Conservation (phyloP, 805 yeast species). For the Nakazawaea holstii region DNA sequence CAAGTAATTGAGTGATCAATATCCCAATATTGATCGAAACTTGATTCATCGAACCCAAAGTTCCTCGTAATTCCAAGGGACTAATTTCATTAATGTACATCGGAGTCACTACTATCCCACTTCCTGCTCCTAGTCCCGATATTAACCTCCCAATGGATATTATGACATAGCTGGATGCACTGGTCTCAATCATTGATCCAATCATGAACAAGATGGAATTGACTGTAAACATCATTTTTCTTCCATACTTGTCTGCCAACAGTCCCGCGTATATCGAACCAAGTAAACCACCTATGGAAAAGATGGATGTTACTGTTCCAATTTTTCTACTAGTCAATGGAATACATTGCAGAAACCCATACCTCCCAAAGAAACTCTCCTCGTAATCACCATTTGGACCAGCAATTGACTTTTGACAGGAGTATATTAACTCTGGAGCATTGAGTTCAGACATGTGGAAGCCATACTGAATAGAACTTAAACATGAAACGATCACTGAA, state of each 20-base stretch:
- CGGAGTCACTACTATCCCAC: conserved; percentile 81
- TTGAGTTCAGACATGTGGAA: conserved; percentile 93
- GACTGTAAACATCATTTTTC: conserved; percentile 39
- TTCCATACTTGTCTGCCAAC: conserved; percentile 61
- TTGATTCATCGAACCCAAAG: conserved; percentile 87
- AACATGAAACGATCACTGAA: conserved; percentile 50
- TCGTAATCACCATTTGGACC: conserved; percentile 21
- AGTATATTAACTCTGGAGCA: conserved; percentile 73
- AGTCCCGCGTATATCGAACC: conserved; percentile 69
- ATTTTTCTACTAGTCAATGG: conserved; percentile 49
- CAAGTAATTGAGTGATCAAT: conserved; percentile 68
- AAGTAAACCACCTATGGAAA: conserved; percentile 77
- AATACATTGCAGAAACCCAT: conserved; percentile 39
- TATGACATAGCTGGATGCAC: conserved; percentile 33
- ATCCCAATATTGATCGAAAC: conserved; percentile 84
- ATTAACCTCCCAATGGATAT: conserved; percentile 67
- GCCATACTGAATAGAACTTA: conserved; percentile 86
- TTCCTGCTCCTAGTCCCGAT: conserved; percentile 85
- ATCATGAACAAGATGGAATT: conserved; percentile 47
- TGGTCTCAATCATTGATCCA: conserved; percentile 61
- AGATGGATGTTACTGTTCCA: conserved; percentile 73
- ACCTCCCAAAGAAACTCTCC: conserved; percentile 35
- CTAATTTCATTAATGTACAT: conserved; percentile 75
- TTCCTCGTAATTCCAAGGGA: conserved; percentile 64
- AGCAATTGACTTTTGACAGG: conserved; percentile 37